Evolutionary conservation across 208 protist species (phyloP), one percentile per base, ranked within the genome.

Genomic region (Paratrypanosoma confusum): DNA sequence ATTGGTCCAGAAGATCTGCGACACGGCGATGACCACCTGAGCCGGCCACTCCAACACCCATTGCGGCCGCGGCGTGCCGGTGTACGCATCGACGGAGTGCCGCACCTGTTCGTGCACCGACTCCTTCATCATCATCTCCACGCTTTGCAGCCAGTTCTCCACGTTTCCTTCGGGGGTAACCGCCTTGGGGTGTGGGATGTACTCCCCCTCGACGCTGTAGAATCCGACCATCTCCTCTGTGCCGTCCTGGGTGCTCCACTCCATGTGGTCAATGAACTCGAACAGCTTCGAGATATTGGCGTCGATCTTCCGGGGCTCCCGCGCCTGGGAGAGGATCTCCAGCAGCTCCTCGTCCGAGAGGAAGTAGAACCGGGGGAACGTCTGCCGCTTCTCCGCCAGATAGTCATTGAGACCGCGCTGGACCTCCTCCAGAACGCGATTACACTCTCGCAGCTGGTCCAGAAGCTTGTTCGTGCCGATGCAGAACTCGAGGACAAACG

Each of bases 331-430:
- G 39, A 98, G 70, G 48, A 98, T 98, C 60, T 96, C 83, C 1
- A 96, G 60, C 44, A 96, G 77, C 44, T 95, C 82, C 65, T 95
- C 82, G 63, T 96, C 87, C 22, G 84, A 96, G 10, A 96, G 52
- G 24, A 94, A 97, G 59, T 94, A 97, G 53, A 95, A 96, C 43
- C 89, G 67, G 13, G 92, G 87, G 49, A 97, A 97, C 18, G 72
- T 70, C 52, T 95, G 81, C 5, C 93, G 78, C 71, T 97, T 97
- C 32, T 95, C 95, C 18, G 90, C 79, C 14, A 98, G 74, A 67
- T 98, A 98, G 62, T 98, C 93, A 59, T 96, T 95, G 5, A 99
- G 80, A 14, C 91, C 89, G 53, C 95, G 96, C 57, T 98, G 93
- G 20, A 99, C 93, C 53, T 95, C 71, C 50, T 98, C 94, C 2